Evolutionary conservation across 148 eudicot species (phyloP).

Genomic region (Drosera capensis): DNA sequence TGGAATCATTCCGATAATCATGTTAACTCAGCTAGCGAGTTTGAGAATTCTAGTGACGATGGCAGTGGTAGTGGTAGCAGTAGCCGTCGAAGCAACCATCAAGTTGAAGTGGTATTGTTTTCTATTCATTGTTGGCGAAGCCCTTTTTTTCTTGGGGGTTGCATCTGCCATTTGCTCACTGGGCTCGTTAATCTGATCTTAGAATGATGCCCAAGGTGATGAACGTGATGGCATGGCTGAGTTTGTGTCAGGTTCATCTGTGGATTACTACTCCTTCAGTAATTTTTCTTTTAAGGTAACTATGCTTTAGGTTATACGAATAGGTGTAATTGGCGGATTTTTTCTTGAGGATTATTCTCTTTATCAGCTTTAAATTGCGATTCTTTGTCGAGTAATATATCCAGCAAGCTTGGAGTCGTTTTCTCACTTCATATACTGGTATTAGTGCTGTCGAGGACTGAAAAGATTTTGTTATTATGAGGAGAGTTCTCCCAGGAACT

Average conservation of each 20-base stretch:
- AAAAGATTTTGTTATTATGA: too few species aligned
- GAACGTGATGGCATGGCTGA: constrained; percentile 53
- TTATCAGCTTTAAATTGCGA: not conserved
- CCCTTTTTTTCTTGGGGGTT: not conserved
- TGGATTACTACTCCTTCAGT: constrained; percentile 69
- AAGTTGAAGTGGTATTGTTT: constrained; percentile 50
- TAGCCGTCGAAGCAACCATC: constrained; percentile 53
- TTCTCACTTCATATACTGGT: too few species aligned
- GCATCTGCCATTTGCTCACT: not conserved
- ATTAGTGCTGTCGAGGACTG: too few species aligned
- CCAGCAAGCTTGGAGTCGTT: too few species aligned
- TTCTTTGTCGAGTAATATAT: too few species aligned
- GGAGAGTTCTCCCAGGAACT: too few species aligned
- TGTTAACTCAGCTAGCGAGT: constrained; percentile 49
- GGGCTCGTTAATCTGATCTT: not conserved
- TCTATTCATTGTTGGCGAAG: not conserved
- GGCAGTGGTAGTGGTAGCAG: constrained; percentile 66
- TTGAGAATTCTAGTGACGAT: constrained; percentile 62
- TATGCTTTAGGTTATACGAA: not conserved
- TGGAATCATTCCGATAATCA: constrained; percentile 81
- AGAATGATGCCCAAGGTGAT: constrained; percentile 37
- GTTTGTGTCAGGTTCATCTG: constrained; percentile 42
- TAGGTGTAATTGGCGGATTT: not conserved
- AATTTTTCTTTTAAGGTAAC: constrained; percentile 87
- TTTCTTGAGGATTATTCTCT: not conserved